phyloP scores from a whole-genome alignment of 768 basidiomycete species.

The Lentinula lateritia region DNA sequence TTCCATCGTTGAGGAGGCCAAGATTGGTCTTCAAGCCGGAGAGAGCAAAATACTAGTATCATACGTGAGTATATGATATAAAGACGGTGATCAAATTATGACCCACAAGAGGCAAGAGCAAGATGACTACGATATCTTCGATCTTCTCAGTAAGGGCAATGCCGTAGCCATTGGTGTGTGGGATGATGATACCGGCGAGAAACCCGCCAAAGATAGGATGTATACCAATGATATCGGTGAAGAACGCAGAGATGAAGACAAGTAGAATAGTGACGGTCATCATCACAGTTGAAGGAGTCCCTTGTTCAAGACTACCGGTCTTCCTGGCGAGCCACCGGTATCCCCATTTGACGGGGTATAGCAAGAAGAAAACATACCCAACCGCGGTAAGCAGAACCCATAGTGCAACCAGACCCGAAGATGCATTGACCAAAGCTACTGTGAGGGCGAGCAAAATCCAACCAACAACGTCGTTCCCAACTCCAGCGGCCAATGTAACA shows the following conservation, averaged over 20 bases:
- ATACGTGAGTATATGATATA: neutral
- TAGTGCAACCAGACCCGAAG: conserved; percentile 66
- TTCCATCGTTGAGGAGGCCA: conserved; percentile 66
- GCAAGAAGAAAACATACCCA: conserved; percentile 62
- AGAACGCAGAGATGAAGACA: conserved; percentile 71
- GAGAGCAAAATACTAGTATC: conserved; percentile 64
- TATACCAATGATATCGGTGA: conserved; percentile 83
- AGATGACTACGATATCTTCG: conserved; percentile 78
- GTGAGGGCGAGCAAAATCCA: conserved; percentile 83
- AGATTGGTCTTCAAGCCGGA: conserved; percentile 81
- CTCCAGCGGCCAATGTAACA: conserved; percentile 76
- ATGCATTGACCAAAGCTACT: conserved; percentile 80
- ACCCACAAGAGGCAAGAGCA: conserved; percentile 73
- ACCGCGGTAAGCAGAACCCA: conserved; percentile 69
- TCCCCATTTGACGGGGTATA: conserved; percentile 58
- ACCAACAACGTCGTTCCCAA: conserved; percentile 72
- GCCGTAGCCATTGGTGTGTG: conserved; percentile 76
- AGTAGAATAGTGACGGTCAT: conserved; percentile 78
- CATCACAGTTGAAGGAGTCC: conserved; percentile 65
- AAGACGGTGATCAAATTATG: neutral
- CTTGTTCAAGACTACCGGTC: conserved; percentile 68
- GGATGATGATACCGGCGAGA: conserved; percentile 76
- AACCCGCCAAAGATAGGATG: conserved; percentile 75
- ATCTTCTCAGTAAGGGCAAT: conserved; percentile 79
- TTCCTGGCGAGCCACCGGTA: conserved; percentile 63